These are phyloP conservation scores for Metschnikowia sp. DNA, from an alignment of 805 yeast species.

Conservation along the genomic window DNA sequence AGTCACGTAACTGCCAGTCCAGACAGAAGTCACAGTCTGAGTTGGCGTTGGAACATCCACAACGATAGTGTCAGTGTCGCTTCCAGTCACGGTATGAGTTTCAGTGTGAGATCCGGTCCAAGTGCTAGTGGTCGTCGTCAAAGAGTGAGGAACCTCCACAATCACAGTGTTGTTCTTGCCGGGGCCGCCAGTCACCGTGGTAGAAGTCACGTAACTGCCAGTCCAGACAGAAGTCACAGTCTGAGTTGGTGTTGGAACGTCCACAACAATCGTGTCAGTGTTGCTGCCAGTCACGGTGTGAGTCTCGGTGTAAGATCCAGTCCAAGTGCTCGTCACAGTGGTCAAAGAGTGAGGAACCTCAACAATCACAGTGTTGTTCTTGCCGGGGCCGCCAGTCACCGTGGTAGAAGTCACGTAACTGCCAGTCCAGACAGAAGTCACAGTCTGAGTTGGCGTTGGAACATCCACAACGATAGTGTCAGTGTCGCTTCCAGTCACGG, in stretches of 20 bases:
- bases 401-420: background rate
- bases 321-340: constrained; percentile 12
- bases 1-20: constrained; percentile 2
- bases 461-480: constrained; percentile 12
- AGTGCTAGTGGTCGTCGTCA: constrained; percentile 4
- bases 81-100: constrained; percentile 4
- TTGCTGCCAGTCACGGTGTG: constrained; percentile 12
- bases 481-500: constrained; percentile 7
- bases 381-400: constrained; percentile 7
- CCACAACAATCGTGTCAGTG: constrained; percentile 4
- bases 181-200: constrained; percentile 8
- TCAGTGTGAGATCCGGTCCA: constrained; percentile 11
- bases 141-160: constrained; percentile 4
- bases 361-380: constrained; percentile 9
- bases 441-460: constrained; percentile 6
- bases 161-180: background rate
- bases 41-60: constrained; percentile 15
- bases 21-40: constrained; percentile 6
- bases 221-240: constrained; percentile 10
- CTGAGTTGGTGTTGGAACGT: constrained; percentile 6
- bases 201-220: background rate
- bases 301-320: constrained; percentile 7
- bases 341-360: constrained; percentile 5
- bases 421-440: constrained; percentile 10
- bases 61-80: constrained; percentile 1